phyloP scores from a whole-genome alignment of 192 early-diverging fungal genomes.

The Umbelopsis sp. region DNA sequence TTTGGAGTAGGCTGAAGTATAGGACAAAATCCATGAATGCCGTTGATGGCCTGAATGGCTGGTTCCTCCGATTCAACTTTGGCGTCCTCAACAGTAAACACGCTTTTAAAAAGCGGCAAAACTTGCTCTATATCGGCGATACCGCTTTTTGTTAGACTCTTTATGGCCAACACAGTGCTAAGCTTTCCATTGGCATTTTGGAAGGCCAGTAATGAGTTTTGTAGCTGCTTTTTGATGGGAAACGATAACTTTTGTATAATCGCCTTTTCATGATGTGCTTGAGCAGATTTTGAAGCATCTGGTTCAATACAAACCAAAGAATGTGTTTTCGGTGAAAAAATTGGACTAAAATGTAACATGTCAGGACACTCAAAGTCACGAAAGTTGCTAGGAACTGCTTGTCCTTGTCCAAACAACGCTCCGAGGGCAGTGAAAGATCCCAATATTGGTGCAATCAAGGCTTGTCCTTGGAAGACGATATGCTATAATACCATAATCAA shows the following conservation, averaged over 20 bases:
- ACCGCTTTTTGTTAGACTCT: constrained; percentile 43
- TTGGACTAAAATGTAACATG: constrained; percentile 35
- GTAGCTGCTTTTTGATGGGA: background rate
- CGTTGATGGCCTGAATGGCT: background rate
- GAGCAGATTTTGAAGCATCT: constrained; percentile 6
- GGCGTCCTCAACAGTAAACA: constrained; percentile 44
- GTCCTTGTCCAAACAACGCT: constrained; percentile 33
- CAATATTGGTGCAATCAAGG: constrained; percentile 46
- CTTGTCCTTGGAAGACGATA: constrained; percentile 53
- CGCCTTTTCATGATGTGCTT: constrained; percentile 4
- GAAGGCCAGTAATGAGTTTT: constrained; percentile 19
- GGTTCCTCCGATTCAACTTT: constrained; percentile 17
- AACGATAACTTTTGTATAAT: constrained; percentile 4
- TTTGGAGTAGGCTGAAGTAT: constrained; percentile 39
- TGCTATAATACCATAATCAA: constrained; percentile 26
- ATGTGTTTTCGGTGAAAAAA: constrained; percentile 53
- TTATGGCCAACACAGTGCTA: constrained; percentile 41
- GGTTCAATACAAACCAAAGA: constrained; percentile 48
- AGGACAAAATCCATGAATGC: constrained; percentile 52
- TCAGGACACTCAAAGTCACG: constrained; percentile 24
- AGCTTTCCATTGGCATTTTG: constrained; percentile 17
- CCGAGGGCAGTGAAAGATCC: constrained; percentile 48
- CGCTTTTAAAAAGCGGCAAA: constrained; percentile 48
- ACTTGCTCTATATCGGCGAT: constrained; percentile 49
- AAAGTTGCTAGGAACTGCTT: background rate